Conservation (phyloP, 257 asterid species). For the Penstemon newberryi region DNA sequence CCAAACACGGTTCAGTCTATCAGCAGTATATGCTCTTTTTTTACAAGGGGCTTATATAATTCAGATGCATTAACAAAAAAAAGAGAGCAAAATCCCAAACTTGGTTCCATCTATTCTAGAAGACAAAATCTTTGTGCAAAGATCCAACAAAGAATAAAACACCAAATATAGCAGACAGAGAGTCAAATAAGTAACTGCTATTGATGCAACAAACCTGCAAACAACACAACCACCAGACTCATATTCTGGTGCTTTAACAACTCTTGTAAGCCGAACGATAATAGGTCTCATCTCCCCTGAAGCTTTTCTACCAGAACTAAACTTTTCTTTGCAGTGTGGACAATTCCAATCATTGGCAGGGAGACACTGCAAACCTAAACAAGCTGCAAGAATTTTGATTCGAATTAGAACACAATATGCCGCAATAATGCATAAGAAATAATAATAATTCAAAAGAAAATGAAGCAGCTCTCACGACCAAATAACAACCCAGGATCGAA, state of each 20-base stretch:
- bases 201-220: slow-evolving; percentile 73
- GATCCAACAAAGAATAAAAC: slow-evolving; percentile 3
- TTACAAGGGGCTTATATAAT: no score
- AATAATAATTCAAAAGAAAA: slow-evolving; percentile 18
- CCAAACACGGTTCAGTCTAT: no score
- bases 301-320: slow-evolving; percentile 59
- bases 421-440: slow-evolving; percentile 12
- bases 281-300: slow-evolving; percentile 64
- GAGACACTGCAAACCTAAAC: slow-evolving; percentile 64
- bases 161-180: background rate
- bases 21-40: no score
- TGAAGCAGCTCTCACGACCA: slow-evolving; percentile 13
- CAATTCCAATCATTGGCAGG: slow-evolving; percentile 75
- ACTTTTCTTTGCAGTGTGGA: slow-evolving; percentile 73
- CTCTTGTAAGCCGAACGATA: slow-evolving; percentile 73
- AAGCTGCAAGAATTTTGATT: slow-evolving; percentile 58
- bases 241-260: slow-evolving; percentile 80
- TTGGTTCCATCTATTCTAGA: background rate
- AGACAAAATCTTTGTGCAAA: slow-evolving; percentile 3
- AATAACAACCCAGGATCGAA: background rate
- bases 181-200: slow-evolving; percentile 9
- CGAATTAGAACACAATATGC: slow-evolving; percentile 22
- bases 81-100: no score
- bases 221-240: slow-evolving; percentile 94
- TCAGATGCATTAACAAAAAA: background rate